phyloP scores from a whole-genome alignment of 2,329 filamentous ascomycete species.

The Corinectria fuckeliana region DNA sequence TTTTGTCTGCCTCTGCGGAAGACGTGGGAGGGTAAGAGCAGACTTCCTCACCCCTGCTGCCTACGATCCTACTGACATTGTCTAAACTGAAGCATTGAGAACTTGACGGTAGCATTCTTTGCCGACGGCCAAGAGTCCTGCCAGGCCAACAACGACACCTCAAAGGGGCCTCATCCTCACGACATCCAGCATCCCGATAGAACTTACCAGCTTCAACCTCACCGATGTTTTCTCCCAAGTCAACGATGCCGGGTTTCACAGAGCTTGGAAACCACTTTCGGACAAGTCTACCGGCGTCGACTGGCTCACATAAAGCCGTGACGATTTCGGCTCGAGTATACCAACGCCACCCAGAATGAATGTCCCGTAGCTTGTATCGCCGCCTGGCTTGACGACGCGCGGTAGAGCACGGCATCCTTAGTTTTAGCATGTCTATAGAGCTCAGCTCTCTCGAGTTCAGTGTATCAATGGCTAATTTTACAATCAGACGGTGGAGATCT shows the following conservation, averaged over 20 bases:
- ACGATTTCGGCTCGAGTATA: conserved; percentile 19
- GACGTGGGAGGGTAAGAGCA: no score
- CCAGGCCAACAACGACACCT: conserved; percentile 23
- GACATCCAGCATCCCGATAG: conserved; percentile 15
- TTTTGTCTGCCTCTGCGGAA: no score
- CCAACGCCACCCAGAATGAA: no score
- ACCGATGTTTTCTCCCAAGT: conserved; percentile 26
- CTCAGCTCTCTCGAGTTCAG: no score
- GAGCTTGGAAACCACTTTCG: not conserved
- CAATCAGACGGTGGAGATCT: no score
- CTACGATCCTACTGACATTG: no score
- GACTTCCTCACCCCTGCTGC: no score
- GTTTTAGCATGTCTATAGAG: no score
- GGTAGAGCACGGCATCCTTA: no score
- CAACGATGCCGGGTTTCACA: conserved; percentile 24
- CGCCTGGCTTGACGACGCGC: no score
- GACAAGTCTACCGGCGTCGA: conserved; percentile 16
- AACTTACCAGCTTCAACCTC: conserved; percentile 32
- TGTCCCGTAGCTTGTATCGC: no score
- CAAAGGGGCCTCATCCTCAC: conserved; percentile 20
- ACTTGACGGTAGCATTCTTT: conserved; percentile 25
- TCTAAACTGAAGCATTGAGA: conserved; percentile 2
- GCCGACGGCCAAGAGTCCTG: conserved; percentile 10
- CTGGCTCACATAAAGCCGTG: conserved; percentile 18
- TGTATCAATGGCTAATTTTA: no score